A percentile compares a stretch with the other conserved stretches of the same genome.
phyloP scores from a whole-genome alignment of 2,329 filamentous ascomycete genomes.

The Cladophialophora bantiana region DNA sequence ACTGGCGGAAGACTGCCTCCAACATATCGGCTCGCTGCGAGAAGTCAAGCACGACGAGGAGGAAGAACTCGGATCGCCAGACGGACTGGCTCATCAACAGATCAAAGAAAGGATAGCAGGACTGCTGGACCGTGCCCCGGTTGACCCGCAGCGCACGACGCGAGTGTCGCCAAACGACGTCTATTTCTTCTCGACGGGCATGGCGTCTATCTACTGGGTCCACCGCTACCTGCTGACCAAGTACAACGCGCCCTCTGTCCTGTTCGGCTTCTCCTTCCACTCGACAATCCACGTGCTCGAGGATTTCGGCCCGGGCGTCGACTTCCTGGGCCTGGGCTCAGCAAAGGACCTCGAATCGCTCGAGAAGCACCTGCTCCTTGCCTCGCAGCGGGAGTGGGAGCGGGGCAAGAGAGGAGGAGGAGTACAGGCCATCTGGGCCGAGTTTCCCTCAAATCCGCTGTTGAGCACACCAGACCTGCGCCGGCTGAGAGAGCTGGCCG shows the following conservation, averaged over 20 bases:
- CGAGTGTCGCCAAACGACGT: conserved; percentile 50
- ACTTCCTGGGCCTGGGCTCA: conserved; percentile 58
- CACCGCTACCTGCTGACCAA: conserved; percentile 50
- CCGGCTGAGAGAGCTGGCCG: conserved; percentile 51
- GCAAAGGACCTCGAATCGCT: conserved; percentile 57
- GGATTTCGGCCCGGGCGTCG: conserved; percentile 51
- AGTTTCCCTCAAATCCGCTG: conserved; percentile 60
- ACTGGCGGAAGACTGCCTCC: conserved; percentile 28
- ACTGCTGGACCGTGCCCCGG: conserved; percentile 22
- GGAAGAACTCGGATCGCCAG: not conserved
- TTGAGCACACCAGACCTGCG: conserved; percentile 52
- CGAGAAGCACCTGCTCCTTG: conserved; percentile 51
- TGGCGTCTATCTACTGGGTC: conserved; percentile 59
- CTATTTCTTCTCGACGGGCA: conserved; percentile 62
- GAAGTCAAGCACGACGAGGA: conserved; percentile 16
- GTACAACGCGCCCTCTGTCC: conserved; percentile 48
- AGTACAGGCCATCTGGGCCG: conserved; percentile 48
- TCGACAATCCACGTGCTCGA: conserved; percentile 59
- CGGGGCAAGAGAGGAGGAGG: conserved; percentile 40
- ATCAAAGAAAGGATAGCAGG: conserved; percentile 25
- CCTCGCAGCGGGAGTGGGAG: conserved; percentile 46
- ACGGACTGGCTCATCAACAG: conserved; percentile 9
- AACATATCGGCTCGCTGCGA: conserved; percentile 16
- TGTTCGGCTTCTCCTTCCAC: conserved; percentile 62
- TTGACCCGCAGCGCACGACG: conserved; percentile 2